These are phyloP conservation scores for Aspergillus diversus DNA, from an alignment of 495 filamentous ascomycete species.

Conservation along the genomic window DNA sequence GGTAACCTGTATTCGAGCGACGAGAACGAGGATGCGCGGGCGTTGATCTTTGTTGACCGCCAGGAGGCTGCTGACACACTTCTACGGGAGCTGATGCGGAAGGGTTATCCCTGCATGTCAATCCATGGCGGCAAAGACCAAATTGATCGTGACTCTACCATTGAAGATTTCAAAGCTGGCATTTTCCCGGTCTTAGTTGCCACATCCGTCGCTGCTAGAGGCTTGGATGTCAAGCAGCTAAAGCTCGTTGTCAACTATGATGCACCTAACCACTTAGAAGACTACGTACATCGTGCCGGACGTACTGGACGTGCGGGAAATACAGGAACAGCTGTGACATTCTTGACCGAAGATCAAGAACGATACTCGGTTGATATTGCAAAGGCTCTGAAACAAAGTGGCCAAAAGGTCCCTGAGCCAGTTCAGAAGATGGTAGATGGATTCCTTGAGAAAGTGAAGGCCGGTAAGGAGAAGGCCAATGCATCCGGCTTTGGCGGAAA, in stretches of 20 bases:
- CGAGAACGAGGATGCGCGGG: slow-evolving; percentile 80
- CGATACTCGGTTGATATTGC: slow-evolving; percentile 87
- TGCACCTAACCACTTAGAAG: slow-evolving; percentile 93
- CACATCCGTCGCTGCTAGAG: slow-evolving; percentile 94
- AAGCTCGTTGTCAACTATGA: slow-evolving; percentile 98
- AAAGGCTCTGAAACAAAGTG: slow-evolving; percentile 92
- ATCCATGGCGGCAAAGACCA: slow-evolving; percentile 98
- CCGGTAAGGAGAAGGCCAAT: slow-evolving; percentile 84
- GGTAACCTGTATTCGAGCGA: slow-evolving; percentile 83
- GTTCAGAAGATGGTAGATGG: slow-evolving; percentile 64
- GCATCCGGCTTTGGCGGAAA: slow-evolving; percentile 91
- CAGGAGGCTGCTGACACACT: slow-evolving; percentile 93
- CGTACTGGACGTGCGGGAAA: slow-evolving; percentile 95
- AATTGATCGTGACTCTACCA: slow-evolving; percentile 90
- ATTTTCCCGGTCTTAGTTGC: slow-evolving; percentile 88
- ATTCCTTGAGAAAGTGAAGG: slow-evolving; percentile 87
- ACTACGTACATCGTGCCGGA: slow-evolving; percentile 96
- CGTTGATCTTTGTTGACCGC: slow-evolving; percentile 91
- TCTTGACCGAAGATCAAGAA: slow-evolving; percentile 89
- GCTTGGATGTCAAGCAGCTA: slow-evolving; percentile 94
- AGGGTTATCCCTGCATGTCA: slow-evolving; percentile 92
- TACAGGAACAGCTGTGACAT: slow-evolving; percentile 91
- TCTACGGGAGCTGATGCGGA: slow-evolving; percentile 78
- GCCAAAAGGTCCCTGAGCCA: slow-evolving; percentile 75
- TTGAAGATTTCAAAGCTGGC: slow-evolving; percentile 93